A percentile compares a stretch with the other conserved stretches of the same genome.
phyloP scores from a whole-genome alignment of 225 moss, liverwort and hornwort genomes.

The Asterella californica region DNA sequence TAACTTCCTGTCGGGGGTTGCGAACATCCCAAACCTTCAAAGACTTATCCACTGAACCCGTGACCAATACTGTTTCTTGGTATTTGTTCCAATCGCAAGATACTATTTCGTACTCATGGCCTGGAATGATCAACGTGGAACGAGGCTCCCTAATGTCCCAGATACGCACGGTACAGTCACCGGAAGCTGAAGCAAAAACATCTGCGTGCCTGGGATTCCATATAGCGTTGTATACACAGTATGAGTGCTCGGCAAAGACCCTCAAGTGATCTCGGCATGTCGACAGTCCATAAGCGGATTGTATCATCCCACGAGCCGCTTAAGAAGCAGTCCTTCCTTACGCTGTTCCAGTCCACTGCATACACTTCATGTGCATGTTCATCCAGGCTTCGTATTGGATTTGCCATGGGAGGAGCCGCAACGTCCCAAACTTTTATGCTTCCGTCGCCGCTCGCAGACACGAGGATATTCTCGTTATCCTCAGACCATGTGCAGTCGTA shows the following conservation, averaged over 20 bases:
- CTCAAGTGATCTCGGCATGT: constrained; percentile 65
- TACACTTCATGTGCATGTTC: constrained; percentile 97
- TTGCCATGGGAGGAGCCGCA: constrained; percentile 74
- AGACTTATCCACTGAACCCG: constrained; percentile 92
- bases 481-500: constrained; percentile 99
- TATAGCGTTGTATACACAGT: constrained; percentile 88
- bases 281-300: constrained; percentile 88
- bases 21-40: constrained; percentile 95
- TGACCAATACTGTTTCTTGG: constrained; percentile 71
- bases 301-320: constrained; percentile 99
- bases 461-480: constrained; percentile 66
- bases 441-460: constrained; percentile 69
- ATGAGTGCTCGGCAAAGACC: constrained; percentile 90
- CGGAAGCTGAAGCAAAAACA: constrained; percentile 91
- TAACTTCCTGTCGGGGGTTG: constrained; percentile 77
- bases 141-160: constrained; percentile 91
- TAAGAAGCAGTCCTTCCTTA: constrained; percentile 90
- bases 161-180: constrained; percentile 80
- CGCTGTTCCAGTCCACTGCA: constrained; percentile 93
- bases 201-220: constrained; percentile 98
- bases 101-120: constrained; percentile 89
- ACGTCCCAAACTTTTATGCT: constrained; percentile 70
- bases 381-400: constrained; percentile 78
- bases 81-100: constrained; percentile 98
- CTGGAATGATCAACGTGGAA: constrained; percentile 71